phyloP scores from a whole-genome alignment of 371 early-diverging fungal species.

The Dinochytrium kinnereticum region DNA sequence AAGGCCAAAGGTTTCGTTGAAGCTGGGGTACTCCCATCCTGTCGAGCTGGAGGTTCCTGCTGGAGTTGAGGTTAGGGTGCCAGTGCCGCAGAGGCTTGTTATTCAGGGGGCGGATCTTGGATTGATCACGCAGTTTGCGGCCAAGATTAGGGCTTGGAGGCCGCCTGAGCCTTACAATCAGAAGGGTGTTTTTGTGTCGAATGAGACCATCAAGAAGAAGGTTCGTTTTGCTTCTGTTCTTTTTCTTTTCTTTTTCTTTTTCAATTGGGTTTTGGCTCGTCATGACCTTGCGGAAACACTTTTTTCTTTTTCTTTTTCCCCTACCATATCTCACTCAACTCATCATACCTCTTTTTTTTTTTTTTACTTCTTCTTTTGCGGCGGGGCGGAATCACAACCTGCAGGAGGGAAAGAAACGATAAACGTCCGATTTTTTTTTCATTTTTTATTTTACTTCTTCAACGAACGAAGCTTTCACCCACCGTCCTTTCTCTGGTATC shows the following conservation, averaged over 20 bases:
- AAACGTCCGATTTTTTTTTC: too few species aligned
- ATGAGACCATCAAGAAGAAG: conserved; percentile 97
- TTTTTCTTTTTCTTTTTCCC: too few species aligned
- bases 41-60: conserved; percentile 79
- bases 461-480: too few species aligned
- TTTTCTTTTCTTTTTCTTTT: not conserved
- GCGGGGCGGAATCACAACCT: too few species aligned
- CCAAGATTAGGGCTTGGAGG: conserved; percentile 87
- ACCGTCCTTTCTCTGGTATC: too few species aligned
- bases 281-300: too few species aligned
- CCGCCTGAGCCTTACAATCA: conserved; percentile 98
- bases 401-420: too few species aligned
- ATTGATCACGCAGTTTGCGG: conserved; percentile 87
- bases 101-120: conserved; percentile 80
- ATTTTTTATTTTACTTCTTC: too few species aligned
- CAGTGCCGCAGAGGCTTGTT: conserved; percentile 86
- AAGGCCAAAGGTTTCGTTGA: conserved; percentile 56
- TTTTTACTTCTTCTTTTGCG: too few species aligned
- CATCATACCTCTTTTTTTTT: too few species aligned
- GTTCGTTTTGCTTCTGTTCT: conserved; percentile 31
- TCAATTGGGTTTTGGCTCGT: too few species aligned
- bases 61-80: conserved; percentile 76
- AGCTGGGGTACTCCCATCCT: conserved; percentile 91
- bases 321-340: too few species aligned
- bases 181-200: conserved; percentile 97